Conservation (phyloP, 1,284 basidiomycete genomes). For the Apiotrichum brassicae region DNA sequence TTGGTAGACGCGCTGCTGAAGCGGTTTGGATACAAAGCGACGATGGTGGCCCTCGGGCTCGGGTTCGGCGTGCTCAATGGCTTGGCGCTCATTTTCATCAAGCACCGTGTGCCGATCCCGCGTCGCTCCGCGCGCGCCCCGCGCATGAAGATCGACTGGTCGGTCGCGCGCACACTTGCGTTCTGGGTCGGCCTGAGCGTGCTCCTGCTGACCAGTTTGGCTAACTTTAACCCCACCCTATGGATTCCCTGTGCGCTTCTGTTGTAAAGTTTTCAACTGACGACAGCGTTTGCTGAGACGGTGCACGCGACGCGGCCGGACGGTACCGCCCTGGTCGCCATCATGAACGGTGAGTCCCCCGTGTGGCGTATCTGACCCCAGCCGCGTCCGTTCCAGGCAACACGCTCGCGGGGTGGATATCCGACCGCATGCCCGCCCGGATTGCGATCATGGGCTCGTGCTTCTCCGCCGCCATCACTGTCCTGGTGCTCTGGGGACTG, state of each 20-base stretch:
- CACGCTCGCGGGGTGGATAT: constrained; percentile 34
- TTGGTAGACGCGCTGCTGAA: constrained; percentile 35
- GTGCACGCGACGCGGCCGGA: constrained; percentile 27
- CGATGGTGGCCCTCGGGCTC: constrained; percentile 38
- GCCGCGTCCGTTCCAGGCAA: constrained; percentile 41
- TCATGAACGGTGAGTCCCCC: constrained; percentile 31
- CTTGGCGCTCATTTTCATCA: constrained; percentile 36
- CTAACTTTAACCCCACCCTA: constrained; percentile 41
- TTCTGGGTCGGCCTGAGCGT: constrained; percentile 26
- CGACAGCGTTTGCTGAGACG: constrained; percentile 33
- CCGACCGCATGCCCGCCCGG: constrained; percentile 33
- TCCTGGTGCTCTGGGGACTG: constrained; percentile 45
- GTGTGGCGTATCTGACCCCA: background rate
- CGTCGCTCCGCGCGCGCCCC: background rate
- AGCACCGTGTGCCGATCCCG: constrained; percentile 34
- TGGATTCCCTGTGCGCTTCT: constrained; percentile 37
- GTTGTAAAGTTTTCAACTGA: constrained; percentile 2
- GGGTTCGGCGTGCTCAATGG: constrained; percentile 30
- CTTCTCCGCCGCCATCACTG: constrained; percentile 29
- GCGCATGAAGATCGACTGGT: constrained; percentile 13
- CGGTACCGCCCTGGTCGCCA: constrained; percentile 40
- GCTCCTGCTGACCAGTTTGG: constrained; percentile 36
- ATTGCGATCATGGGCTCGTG: constrained; percentile 32
- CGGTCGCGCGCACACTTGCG: constrained; percentile 22
- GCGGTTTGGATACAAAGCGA: constrained; percentile 41